phyloP scores from a whole-genome alignment of 352 stramenopile species.

The Pythium phragmiticola region DNA sequence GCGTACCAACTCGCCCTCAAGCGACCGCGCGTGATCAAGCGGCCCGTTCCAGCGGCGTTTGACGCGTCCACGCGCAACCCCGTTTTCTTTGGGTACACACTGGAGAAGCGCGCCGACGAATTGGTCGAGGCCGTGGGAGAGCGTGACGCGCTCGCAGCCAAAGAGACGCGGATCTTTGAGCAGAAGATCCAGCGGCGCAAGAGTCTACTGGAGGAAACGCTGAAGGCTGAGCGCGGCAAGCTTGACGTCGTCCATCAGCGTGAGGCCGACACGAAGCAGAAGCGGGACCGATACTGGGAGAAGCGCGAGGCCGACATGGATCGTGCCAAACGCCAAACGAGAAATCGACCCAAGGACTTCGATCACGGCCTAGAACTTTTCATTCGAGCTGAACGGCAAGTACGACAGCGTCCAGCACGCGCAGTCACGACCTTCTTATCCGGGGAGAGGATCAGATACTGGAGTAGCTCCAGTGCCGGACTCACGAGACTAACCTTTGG shows the following conservation, averaged over 20 bases:
- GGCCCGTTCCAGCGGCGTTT: constrained; percentile 39
- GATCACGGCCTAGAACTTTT: constrained; percentile 98
- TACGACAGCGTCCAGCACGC: constrained; percentile 99
- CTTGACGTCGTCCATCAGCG: constrained; percentile 48
- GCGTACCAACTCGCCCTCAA: constrained; percentile 40
- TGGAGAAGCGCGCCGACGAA: constrained; percentile 39
- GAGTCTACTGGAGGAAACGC: constrained; percentile 32
- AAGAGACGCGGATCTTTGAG: constrained; percentile 54
- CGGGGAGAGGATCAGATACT: constrained; percentile 94
- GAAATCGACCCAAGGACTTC: constrained; percentile 91
- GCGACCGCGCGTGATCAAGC: constrained; percentile 51
- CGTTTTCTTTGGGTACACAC: constrained; percentile 73
- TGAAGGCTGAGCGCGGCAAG: constrained; percentile 56
- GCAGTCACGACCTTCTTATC: constrained; percentile 97
- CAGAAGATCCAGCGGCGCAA: constrained; percentile 47
- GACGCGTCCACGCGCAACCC: constrained; percentile 48
- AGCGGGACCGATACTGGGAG: constrained; percentile 60
- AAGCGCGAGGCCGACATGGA: constrained; percentile 65
- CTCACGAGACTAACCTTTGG: constrained; percentile 96
- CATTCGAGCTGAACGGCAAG: constrained; percentile 96
- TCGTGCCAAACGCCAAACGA: constrained; percentile 69
- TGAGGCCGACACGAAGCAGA: constrained; percentile 40
- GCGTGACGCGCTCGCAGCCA: constrained; percentile 28
- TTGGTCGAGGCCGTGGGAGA: constrained; percentile 37
- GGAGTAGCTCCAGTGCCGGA: constrained; percentile 92